Conservation (phyloP, 169 alveolate species). For the Plasmodium gonderi region DNA sequence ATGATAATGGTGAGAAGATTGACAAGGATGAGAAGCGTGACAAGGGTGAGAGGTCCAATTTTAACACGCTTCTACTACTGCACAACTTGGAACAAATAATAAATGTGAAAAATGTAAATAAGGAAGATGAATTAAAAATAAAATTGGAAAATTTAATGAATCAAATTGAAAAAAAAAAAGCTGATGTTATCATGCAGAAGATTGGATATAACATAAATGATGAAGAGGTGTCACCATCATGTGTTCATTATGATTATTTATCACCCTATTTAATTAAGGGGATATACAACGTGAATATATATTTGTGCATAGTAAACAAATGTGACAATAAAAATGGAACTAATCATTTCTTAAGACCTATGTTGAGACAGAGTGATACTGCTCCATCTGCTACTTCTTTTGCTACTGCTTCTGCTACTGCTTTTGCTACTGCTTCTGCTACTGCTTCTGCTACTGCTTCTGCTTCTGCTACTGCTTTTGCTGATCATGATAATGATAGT, state of each 20-base stretch:
- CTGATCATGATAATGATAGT: not conserved
- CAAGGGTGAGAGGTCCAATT: not conserved
- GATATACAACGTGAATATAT: slow-evolving; percentile 39
- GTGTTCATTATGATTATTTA: slow-evolving; percentile 21
- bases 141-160: slow-evolving; percentile 65
- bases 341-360: not conserved
- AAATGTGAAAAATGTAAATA: slow-evolving; percentile 22
- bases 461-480: not conserved
- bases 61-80: slow-evolving; percentile 23
- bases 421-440: too few relatives aligned
- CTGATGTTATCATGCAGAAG: not conserved
- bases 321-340: slow-evolving; percentile 44
- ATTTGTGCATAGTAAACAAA: slow-evolving; percentile 43
- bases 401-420: too few relatives aligned
- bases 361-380: too few relatives aligned
- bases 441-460: too few relatives aligned
- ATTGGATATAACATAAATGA: not conserved
- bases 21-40: not conserved
- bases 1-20: not conserved
- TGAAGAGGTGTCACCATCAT: not conserved
- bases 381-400: too few relatives aligned
- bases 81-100: slow-evolving; percentile 48
- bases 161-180: slow-evolving; percentile 37
- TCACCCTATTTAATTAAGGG: slow-evolving; percentile 41
- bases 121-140: slow-evolving; percentile 71